Percentiles rank a stretch among this genome's conserved stretches.
Evolutionary conservation across 441 rosid genomes (phyloP).

Genomic region (Syzygium syzygioides): DNA sequence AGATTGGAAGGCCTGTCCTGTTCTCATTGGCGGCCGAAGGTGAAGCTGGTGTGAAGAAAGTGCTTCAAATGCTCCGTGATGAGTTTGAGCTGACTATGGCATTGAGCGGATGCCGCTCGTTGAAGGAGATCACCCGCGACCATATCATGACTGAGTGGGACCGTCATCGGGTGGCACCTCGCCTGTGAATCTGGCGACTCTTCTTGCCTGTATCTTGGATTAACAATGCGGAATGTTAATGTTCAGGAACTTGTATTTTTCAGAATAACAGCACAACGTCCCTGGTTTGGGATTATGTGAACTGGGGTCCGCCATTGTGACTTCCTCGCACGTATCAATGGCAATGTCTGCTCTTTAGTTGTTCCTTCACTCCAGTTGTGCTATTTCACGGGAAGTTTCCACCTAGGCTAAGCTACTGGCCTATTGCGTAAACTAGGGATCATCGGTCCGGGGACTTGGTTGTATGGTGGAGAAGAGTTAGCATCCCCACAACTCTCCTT

Average conservation of each 20-base stretch:
- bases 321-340: neutral
- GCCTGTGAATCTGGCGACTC: constrained; percentile 29
- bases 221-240: neutral
- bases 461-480: neutral
- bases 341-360: neutral
- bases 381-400: neutral
- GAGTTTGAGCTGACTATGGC: constrained; percentile 96
- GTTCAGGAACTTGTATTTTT: neutral
- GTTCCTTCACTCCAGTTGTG: neutral
- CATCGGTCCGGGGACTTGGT: neutral
- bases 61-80: constrained; percentile 69
- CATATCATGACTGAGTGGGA: constrained; percentile 77
- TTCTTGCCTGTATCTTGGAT: constrained; percentile 5
- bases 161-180: constrained; percentile 36
- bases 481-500: neutral
- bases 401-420: neutral
- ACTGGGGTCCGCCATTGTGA: neutral
- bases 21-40: constrained; percentile 85
- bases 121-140: constrained; percentile 68
- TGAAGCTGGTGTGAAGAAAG: constrained; percentile 75
- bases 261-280: neutral
- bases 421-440: neutral
- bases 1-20: constrained; percentile 94
- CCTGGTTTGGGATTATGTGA: neutral
- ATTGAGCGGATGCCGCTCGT: constrained; percentile 73